A percentile compares a stretch with the other conserved stretches of the same genome.
phyloP scores from a whole-genome alignment of 2,329 filamentous ascomycete genomes.

The Pezicula rhizophila region DNA sequence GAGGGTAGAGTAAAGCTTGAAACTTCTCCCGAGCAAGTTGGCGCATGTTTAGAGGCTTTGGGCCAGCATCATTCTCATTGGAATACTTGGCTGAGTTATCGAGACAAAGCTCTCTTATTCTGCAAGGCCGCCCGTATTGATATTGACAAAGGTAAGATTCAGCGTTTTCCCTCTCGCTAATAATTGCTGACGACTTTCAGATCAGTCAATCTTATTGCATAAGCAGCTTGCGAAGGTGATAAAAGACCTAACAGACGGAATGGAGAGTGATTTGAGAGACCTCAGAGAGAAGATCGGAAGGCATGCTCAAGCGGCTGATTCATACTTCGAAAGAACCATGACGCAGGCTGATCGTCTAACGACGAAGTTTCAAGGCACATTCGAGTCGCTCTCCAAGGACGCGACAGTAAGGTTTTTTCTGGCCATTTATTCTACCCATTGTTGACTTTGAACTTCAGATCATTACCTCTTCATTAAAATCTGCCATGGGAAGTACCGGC shows the following conservation, averaged over 20 bases:
- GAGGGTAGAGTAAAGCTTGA: constrained; percentile 26
- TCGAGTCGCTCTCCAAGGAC: constrained; percentile 17
- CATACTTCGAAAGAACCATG: constrained; percentile 17
- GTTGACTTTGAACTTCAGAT: constrained; percentile 8
- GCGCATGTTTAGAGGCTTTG: constrained; percentile 46
- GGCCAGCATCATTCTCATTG: constrained; percentile 51
- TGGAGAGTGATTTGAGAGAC: constrained; percentile 16
- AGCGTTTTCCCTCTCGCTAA: not conserved
- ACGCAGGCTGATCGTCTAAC: constrained; percentile 16
- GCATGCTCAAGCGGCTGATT: constrained; percentile 14
- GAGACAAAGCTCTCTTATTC: constrained; percentile 54
- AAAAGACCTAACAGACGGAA: constrained; percentile 17
- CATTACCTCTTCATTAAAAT: constrained; percentile 12
- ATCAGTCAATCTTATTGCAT: constrained; percentile 24
- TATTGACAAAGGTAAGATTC: constrained; percentile 46
- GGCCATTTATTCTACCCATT: not conserved
- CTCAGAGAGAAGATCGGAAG: constrained; percentile 16
- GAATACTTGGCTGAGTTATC: constrained; percentile 59
- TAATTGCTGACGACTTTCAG: constrained; percentile 16
- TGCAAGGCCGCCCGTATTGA: constrained; percentile 55
- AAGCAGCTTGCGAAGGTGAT: constrained; percentile 23
- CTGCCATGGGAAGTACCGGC: constrained; percentile 5
- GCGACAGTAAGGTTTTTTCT: constrained; percentile 11
- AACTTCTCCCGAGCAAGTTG: constrained; percentile 28
- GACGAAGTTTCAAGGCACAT: constrained; percentile 15